phyloP scores from a whole-genome alignment of 805 yeast genomes.

The Vanderwaltozyma tropicalis region DNA sequence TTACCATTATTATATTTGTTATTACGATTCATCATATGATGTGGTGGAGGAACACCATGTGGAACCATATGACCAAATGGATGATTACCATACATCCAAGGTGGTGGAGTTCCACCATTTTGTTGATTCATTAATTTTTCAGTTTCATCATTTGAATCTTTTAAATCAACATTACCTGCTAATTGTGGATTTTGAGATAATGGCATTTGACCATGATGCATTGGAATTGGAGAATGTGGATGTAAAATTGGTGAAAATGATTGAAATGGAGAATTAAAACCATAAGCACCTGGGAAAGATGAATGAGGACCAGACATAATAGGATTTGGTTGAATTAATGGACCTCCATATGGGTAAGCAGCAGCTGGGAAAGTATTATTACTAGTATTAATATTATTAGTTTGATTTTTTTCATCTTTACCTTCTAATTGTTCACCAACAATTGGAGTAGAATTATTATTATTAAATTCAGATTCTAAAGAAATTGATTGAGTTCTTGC shows the following conservation, averaged over 20 bases:
- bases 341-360: slow-evolving; percentile 27
- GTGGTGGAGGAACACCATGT: slow-evolving; percentile 15
- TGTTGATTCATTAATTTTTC: slow-evolving; percentile 9
- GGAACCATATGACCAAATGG: slow-evolving; percentile 22
- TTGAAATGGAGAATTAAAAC: slow-evolving; percentile 26
- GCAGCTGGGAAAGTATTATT: slow-evolving; percentile 17
- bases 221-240: slow-evolving; percentile 18
- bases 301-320: slow-evolving; percentile 23
- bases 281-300: slow-evolving; percentile 25
- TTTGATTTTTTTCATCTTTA: slow-evolving; percentile 4
- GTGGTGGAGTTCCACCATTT: slow-evolving; percentile 22
- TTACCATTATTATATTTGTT: slow-evolving; percentile 11
- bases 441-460: neutral
- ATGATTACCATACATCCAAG: slow-evolving; percentile 27
- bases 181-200: slow-evolving; percentile 2
- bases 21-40: slow-evolving; percentile 10
- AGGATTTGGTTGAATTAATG: slow-evolving; percentile 24
- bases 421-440: slow-evolving; percentile 5
- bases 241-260: slow-evolving; percentile 25
- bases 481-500: slow-evolving; percentile 25
- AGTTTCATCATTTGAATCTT: neutral
- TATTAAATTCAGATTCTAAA: slow-evolving; percentile 8
- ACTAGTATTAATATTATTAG: slow-evolving; percentile 1
- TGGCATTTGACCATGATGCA: slow-evolving; percentile 13
- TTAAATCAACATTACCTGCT: neutral